Evolutionary conservation across 1,284 basidiomycete species (phyloP).

Genomic region (Boletus mariae): DNA sequence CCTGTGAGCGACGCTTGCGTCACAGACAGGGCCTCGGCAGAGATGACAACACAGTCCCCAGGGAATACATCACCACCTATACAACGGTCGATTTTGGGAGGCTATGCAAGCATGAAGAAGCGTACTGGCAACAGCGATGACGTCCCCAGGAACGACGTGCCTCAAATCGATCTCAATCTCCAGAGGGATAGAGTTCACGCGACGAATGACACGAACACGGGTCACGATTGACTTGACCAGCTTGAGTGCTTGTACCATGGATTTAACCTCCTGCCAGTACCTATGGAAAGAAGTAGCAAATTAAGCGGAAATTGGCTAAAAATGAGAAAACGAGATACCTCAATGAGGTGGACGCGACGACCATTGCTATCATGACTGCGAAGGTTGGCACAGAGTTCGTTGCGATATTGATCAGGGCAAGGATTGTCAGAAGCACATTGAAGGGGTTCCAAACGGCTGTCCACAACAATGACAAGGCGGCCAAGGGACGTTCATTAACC

Average conservation of each 20-base stretch:
- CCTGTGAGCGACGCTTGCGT: conserved; percentile 33
- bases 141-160: conserved; percentile 29
- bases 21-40: conserved; percentile 28
- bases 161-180: conserved; percentile 31
- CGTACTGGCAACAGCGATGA: conserved; percentile 30
- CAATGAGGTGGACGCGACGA: conserved; percentile 29
- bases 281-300: conserved; percentile 2
- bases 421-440: conserved; percentile 30
- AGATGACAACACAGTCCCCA: conserved; percentile 32
- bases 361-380: conserved; percentile 32
- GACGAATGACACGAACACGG: conserved; percentile 31
- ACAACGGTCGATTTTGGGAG: not conserved
- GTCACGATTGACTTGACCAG: conserved; percentile 32
- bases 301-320: not conserved
- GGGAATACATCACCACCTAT: conserved; percentile 32
- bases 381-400: conserved; percentile 32
- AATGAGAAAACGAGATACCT: conserved; percentile 14
- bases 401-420: conserved; percentile 28
- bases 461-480: conserved; percentile 26
- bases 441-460: conserved; percentile 32
- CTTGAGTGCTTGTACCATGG: conserved; percentile 33
- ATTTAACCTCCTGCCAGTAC: conserved; percentile 33
- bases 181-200: conserved; percentile 13
- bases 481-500: conserved; percentile 30
- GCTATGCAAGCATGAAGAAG: not conserved